These are phyloP conservation scores for Cyclotella distinguenda DNA, from an alignment of 108 stramenopile genomes.

Conservation along the genomic window DNA sequence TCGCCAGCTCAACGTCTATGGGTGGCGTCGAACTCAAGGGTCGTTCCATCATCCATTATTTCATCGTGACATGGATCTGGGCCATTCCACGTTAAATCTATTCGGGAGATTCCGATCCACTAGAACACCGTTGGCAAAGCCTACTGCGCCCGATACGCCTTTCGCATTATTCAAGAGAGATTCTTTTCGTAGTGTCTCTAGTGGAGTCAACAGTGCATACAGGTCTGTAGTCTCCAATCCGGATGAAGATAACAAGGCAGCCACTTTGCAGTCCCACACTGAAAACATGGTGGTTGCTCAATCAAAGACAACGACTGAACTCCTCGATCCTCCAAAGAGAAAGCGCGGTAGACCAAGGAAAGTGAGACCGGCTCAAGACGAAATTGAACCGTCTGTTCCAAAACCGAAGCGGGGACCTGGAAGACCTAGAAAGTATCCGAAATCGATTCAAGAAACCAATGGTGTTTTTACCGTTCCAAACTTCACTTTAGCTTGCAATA, in stretches of 20 bases:
- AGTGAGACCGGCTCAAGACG: neutral
- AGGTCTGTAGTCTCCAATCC: neutral
- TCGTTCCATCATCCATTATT: constrained; percentile 15
- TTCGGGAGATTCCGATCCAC: too few species aligned
- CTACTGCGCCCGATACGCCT: too few species aligned
- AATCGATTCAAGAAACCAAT: neutral
- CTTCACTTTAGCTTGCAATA: neutral
- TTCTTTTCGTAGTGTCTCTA: constrained; percentile 1
- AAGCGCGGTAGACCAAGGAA: constrained; percentile 8
- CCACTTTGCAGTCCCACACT: neutral
- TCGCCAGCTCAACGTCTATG: constrained; percentile 3
- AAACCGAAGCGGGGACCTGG: constrained; percentile 9
- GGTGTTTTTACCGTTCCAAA: neutral
- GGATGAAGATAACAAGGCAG: too few species aligned
- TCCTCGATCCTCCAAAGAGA: neutral
- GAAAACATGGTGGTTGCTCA: neutral
- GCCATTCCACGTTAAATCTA: neutral
- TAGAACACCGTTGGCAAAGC: too few species aligned
- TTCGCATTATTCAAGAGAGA: neutral
- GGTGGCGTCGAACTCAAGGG: neutral
- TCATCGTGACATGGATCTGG: neutral
- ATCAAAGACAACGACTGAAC: neutral
- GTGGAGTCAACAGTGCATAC: constrained; percentile 1
- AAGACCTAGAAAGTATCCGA: constrained; percentile 8
- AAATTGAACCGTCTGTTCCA: neutral